phyloP scores from a whole-genome alignment of 306 rosid species.

The Herpetospermum pedunculosum region DNA sequence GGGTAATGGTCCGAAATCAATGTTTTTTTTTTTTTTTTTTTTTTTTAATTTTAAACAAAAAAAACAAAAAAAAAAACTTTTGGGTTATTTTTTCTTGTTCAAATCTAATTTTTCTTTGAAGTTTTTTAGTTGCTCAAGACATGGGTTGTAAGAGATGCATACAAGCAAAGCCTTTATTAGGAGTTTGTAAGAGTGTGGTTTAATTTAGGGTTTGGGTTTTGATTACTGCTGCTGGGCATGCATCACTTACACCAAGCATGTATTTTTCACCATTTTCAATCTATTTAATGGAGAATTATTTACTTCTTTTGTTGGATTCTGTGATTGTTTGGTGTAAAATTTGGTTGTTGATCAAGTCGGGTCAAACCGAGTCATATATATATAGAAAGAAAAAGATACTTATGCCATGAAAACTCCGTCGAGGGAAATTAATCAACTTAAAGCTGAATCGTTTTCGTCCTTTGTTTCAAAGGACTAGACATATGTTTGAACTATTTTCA shows the following conservation, averaged over 20 bases:
- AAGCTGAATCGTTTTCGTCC: too few relatives aligned
- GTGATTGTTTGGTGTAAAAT: not conserved
- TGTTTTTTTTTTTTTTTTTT: conserved; percentile 9
- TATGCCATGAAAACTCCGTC: too few relatives aligned
- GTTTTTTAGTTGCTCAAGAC: conserved; percentile 20
- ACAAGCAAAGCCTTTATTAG: conserved; percentile 36
- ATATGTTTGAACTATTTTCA: not conserved
- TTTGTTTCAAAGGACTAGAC: too few relatives aligned
- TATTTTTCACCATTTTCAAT: conserved; percentile 11
- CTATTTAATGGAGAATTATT: not conserved
- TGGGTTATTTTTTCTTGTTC: not conserved
- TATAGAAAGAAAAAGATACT: too few relatives aligned
- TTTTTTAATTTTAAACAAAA: too few relatives aligned
- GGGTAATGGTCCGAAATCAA: conserved; percentile 93
- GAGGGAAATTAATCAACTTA: too few relatives aligned
- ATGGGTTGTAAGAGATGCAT: conserved; percentile 99
- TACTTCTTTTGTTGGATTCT: not conserved
- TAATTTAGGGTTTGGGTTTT: conserved; percentile 13
- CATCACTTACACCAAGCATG: conserved; percentile 90
- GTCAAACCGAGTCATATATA: too few relatives aligned
- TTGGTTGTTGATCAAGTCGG: not conserved
- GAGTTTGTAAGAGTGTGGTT: conserved; percentile 12
- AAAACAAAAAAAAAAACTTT: not conserved
- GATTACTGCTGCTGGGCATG: conserved; percentile 65
- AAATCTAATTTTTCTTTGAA: not conserved